Evolutionary conservation across 2,329 filamentous ascomycete species (phyloP), one percentile per base, ranked within the genome.

Genomic region (Arthrinium phaeospermum): DNA sequence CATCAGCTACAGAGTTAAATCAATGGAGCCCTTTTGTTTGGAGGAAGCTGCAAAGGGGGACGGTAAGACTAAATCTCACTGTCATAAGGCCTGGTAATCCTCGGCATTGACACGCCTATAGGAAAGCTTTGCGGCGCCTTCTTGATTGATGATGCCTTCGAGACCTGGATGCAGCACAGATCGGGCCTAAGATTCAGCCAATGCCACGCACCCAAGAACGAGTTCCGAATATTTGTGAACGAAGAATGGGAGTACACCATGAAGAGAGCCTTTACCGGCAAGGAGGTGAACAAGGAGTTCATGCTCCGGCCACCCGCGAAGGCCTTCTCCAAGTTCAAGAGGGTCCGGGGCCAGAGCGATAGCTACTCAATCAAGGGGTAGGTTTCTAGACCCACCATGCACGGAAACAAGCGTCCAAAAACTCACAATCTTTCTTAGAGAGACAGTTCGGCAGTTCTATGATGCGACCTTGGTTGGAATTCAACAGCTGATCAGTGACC

Each of bases 241-340:
- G 61, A 44, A 24, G 61, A 67, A n/a, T 67, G 34, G 61, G 61
- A 67, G 34, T 30, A 61, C 51, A 67, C 30, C 16, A 41, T 67
- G 30, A 67, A 67, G 61, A 30, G 30, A 37, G n/a, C 30, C 30
- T 67, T 67, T 22, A 24, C 16, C 8, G 61, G 49, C 10, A 27
- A 41, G 12, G 49, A 53, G 49, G 4, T 24, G 8, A 27, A 13
- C 4, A 53, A 24, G 1, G 49, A 53, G n/a, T 53, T 53, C 3
- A 16, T 27, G 13, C 14, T 57, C 27, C 51, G 51, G 13, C 24
- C 27, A 14, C 51, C 51, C 2, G 12, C 27, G 12, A 57, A 7
- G 13, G 49, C n/a, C 10, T 51, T 51, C n/a, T 51, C 49, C 6
- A 24, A n/a, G 7, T 12, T 24, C 22, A 51, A 51, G 49, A 51